Base-by-base conservation (phyloP, 176 grass and related monocot species). In the Musa schizocarpa region DNA sequence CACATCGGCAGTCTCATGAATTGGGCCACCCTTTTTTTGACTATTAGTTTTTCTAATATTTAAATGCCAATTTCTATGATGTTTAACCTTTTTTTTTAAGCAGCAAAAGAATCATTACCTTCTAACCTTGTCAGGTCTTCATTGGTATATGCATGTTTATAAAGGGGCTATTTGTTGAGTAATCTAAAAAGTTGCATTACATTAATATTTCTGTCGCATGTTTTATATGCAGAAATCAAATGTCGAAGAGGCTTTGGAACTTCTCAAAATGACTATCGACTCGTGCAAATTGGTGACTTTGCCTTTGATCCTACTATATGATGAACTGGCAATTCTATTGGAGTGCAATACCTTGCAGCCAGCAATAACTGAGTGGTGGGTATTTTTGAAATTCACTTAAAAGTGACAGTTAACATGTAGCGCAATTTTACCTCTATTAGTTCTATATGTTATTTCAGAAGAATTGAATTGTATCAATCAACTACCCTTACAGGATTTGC, bases 231-330 rank as follows among this genome's bases (percentile, higher is more conserved):
- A 92, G 89, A 83, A 88, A 92, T 83, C 85, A 83, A 89, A 85
- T 80, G 72, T 64, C 52, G 85, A 92, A 76, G 89, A 96, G 77
- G 89, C 93, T 77, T 29, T 90, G 76, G 87, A 86, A 82, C 81
- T 92, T 43, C 81, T 96, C 73, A 86, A 83, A 79, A 88, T 90
- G 87, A 55, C 87, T 78, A 74, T 92, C 57, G 83, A 79, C 74
- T 92, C 89, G 57, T 96, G 93, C 89, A 92, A 96, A 76, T 84
- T 80, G 81, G 79, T 64, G 59, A 56, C 72, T 22, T 74, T 90
- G 78, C 74, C 89, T 4, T 88, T 96, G 82, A 81, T 96, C 81
- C 80, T 92, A 63, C 89, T 92, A 56, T 90, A 92, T 73, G 93
- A 96, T 72, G 87, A 96, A 88, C 79, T 96, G 76, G 74, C 82